A percentile compares a stretch with the other conserved stretches of the same genome.
Conservation (phyloP, 129 eudicot species). For the Smallanthus sonchifolius region DNA sequence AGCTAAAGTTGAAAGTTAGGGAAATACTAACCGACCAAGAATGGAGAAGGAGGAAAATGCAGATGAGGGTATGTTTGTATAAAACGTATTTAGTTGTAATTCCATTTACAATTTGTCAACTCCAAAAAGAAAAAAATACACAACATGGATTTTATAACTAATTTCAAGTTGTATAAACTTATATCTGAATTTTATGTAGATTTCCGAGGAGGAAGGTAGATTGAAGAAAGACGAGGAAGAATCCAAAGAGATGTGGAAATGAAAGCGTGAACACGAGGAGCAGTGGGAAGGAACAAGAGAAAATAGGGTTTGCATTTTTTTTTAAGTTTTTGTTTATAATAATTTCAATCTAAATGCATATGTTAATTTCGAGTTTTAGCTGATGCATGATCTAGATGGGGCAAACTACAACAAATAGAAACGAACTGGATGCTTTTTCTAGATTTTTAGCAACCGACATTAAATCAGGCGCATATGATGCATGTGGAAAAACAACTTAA, state of each 20-base stretch:
- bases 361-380: constrained; percentile 4
- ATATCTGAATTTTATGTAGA: constrained; percentile 31
- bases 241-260: constrained; percentile 92
- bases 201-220: constrained; percentile 98
- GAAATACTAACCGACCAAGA: constrained; percentile 92
- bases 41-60: constrained; percentile 97
- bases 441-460: neutral
- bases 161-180: neutral
- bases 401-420: neutral
- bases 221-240: constrained; percentile 99
- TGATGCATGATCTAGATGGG: neutral
- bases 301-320: constrained; percentile 58
- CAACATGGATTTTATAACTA: neutral
- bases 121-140: neutral
- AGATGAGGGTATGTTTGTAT: constrained; percentile 70
- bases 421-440: neutral
- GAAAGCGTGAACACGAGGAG: constrained; percentile 98
- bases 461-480: neutral
- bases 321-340: neutral
- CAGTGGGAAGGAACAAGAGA: constrained; percentile 99
- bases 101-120: neutral
- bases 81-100: constrained; percentile 1
- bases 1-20: constrained; percentile 82
- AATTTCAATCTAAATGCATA: neutral
- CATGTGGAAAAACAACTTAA: neutral